A percentile compares a stretch with the other conserved stretches of the same genome.
Evolutionary conservation across 2,329 filamentous ascomycete species (phyloP).

Genomic region (Thielaviopsis musarum): DNA sequence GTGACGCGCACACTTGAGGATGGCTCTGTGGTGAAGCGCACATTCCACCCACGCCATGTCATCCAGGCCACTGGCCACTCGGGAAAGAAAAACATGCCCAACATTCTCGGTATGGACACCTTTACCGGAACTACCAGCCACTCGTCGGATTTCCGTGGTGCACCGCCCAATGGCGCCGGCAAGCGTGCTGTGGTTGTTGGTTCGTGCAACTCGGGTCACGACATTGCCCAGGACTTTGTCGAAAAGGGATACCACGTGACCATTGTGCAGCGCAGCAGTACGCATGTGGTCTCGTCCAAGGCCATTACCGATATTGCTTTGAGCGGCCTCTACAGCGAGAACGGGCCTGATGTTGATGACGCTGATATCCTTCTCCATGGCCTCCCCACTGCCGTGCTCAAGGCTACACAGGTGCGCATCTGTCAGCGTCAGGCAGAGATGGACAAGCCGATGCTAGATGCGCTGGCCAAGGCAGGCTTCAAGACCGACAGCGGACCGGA

Average conservation of each 20-base stretch:
- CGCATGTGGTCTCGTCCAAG: slow-evolving; percentile 42
- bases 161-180: slow-evolving; percentile 25
- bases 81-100: slow-evolving; percentile 45
- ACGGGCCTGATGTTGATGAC: slow-evolving; percentile 44
- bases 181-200: slow-evolving; percentile 51
- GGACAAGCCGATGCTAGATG: slow-evolving; percentile 24
- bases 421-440: slow-evolving; percentile 19
- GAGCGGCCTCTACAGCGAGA: slow-evolving; percentile 32
- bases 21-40: slow-evolving; percentile 32
- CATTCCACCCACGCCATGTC: slow-evolving; percentile 43
- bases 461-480: slow-evolving; percentile 41
- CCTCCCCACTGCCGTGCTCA: slow-evolving; percentile 41
- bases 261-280: slow-evolving; percentile 51
- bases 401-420: slow-evolving; percentile 35
- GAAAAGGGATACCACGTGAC: slow-evolving; percentile 52
- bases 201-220: slow-evolving; percentile 51
- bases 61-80: slow-evolving; percentile 53
- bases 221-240: slow-evolving; percentile 51
- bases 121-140: slow-evolving; percentile 48
- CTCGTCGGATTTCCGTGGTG: slow-evolving; percentile 41
- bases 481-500: slow-evolving; percentile 40
- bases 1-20: slow-evolving; percentile 33
- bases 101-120: slow-evolving; percentile 35
- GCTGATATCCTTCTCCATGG: slow-evolving; percentile 45
- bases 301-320: slow-evolving; percentile 35